phyloP scores from a whole-genome alignment of 23 red algal species.

The Chondrus crispus region DNA sequence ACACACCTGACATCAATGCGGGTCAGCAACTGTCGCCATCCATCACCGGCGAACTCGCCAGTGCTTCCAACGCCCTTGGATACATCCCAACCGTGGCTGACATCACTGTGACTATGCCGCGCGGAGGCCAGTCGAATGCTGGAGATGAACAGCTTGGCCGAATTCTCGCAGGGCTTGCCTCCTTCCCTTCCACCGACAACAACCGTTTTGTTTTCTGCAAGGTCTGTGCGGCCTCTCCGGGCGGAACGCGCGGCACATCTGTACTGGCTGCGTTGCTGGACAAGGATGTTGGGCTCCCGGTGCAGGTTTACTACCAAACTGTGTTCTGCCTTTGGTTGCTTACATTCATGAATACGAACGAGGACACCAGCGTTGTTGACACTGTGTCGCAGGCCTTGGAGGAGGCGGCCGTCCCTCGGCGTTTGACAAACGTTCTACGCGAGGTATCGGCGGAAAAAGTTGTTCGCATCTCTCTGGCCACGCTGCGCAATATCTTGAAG shows the following conservation, averaged over 20 bases:
- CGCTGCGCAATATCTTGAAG: slow-evolving; percentile 64
- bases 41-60: too few species aligned
- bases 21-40: neutral
- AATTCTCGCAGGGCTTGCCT: slow-evolving; percentile 11
- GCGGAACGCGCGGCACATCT: neutral
- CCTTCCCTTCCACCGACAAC: slow-evolving; percentile 14
- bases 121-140: neutral
- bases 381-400: slow-evolving; percentile 59
- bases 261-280: slow-evolving; percentile 28
- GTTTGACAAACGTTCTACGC: slow-evolving; percentile 54
- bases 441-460: slow-evolving; percentile 73
- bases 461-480: slow-evolving; percentile 78
- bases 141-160: slow-evolving; percentile 49
- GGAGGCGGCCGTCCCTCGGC: slow-evolving; percentile 63
- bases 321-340: slow-evolving; percentile 87
- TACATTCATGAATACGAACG: slow-evolving; percentile 53
- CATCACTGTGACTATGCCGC: neutral
- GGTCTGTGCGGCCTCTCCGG: slow-evolving; percentile 2
- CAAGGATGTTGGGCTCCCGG: slow-evolving; percentile 41
- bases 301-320: slow-evolving; percentile 80
- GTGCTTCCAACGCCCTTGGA: neutral
- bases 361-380: slow-evolving; percentile 3
- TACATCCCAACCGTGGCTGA: slow-evolving; percentile 50
- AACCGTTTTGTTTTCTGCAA: slow-evolving; percentile 29
- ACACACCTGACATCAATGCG: neutral